Conservation (phyloP, 148 eudicot species). For the Chenopodium album region DNA sequence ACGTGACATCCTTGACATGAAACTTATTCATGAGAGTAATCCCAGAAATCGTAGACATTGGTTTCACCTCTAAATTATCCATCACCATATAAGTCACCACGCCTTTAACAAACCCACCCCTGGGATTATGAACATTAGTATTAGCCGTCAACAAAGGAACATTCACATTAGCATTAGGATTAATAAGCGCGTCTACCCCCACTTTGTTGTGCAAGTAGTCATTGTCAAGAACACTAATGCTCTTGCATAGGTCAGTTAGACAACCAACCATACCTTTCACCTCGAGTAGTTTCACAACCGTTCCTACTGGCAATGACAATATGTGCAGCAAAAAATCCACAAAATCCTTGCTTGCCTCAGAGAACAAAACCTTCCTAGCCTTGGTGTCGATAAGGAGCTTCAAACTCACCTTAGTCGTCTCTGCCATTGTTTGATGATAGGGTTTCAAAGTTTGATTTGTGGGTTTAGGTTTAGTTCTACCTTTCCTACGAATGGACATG, state of each 20-base stretch:
- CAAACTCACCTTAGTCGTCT: neutral
- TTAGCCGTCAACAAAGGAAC: constrained; percentile 10
- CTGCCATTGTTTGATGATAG: too few species aligned
- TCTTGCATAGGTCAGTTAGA: constrained; percentile 15
- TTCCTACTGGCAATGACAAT: neutral
- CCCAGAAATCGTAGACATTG: constrained; percentile 19
- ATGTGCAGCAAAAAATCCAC: neutral
- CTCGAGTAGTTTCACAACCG: constrained; percentile 6
- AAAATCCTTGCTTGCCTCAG: neutral
- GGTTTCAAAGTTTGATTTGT: too few species aligned
- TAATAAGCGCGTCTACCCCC: constrained; percentile 1
- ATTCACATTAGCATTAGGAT: neutral
- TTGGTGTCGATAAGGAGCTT: neutral
- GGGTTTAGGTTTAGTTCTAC: too few species aligned
- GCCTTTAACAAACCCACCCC: constrained; percentile 14
- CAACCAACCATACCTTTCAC: constrained; percentile 21
- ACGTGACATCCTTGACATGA: constrained; percentile 7
- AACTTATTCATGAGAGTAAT: constrained; percentile 16
- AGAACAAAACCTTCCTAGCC: neutral
- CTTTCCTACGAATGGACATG: too few species aligned
- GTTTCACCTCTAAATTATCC: constrained; percentile 27
- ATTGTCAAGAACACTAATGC: neutral
- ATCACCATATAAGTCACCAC: constrained; percentile 10
- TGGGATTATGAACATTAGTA: neutral
- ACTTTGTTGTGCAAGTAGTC: constrained; percentile 6